A percentile compares a stretch with the other conserved stretches of the same genome.
phyloP scores from a whole-genome alignment of 176 grass and related monocot genomes.

The Triticum aestivum region IWGSC_CS_RefSeq_v2.1 NC_057802.1:619143990-619144489 shows the following conservation, averaged over 20 bases:
- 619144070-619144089: too few relatives aligned
- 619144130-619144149: too few relatives aligned
- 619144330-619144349: background rate
- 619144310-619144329: background rate
- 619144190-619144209: background rate
- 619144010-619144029: too few relatives aligned
- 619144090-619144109: too few relatives aligned
- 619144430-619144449: background rate
- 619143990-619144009: too few relatives aligned
- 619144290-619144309: background rate
- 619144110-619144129: too few relatives aligned
- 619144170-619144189: too few relatives aligned
- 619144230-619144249: slow-evolving; percentile 66
- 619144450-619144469: background rate
- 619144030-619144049: too few relatives aligned
- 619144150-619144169: too few relatives aligned
- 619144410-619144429: slow-evolving; percentile 42
- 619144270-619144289: background rate
- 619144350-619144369: background rate
- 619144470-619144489: slow-evolving; percentile 25
- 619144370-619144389: background rate
- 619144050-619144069: too few relatives aligned
- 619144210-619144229: slow-evolving; percentile 32
- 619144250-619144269: slow-evolving; percentile 62
- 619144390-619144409: background rate